Percentiles rank a stretch among this genome's conserved stretches.
phyloP scores from a whole-genome alignment of 2,329 filamentous ascomycete genomes.

The Apiospora malaysiana region DNA sequence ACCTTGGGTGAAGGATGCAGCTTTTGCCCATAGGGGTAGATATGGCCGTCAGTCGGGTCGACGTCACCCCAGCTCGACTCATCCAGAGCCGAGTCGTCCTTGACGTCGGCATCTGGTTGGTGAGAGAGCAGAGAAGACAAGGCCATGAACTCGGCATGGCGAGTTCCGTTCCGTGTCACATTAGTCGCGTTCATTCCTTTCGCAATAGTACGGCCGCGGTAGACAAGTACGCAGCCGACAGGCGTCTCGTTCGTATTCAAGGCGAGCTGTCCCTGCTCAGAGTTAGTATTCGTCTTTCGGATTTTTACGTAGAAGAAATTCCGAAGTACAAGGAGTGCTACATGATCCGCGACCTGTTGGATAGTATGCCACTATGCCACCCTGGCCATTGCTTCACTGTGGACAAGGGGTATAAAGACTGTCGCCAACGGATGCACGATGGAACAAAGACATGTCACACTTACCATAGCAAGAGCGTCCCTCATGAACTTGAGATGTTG shows the following conservation, averaged over 20 bases:
- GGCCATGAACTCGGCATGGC: conserved; percentile 95
- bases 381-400: neutral
- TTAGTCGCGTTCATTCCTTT: conserved; percentile 98
- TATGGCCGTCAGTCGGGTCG: conserved; percentile 59
- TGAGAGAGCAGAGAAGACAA: conserved; percentile 64
- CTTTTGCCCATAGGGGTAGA: conserved; percentile 68
- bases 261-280: conserved; percentile 77
- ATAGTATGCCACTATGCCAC: neutral
- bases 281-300: neutral
- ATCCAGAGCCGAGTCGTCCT: conserved; percentile 35
- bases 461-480: conserved; percentile 85
- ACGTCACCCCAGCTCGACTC: conserved; percentile 57
- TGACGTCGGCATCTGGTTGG: conserved; percentile 37
- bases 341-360: neutral
- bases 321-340: neutral
- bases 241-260: conserved; percentile 89
- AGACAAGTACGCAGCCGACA: conserved; percentile 93
- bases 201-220: conserved; percentile 79
- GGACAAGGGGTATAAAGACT: neutral
- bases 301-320: neutral
- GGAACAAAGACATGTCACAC: conserved; percentile 30
- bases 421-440: conserved; percentile 19
- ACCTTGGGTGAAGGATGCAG: conserved; percentile 62
- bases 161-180: conserved; percentile 85
- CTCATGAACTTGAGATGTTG: conserved; percentile 73